phyloP scores from a whole-genome alignment of 768 basidiomycete species.

The Lyophyllum shimeji region DNA sequence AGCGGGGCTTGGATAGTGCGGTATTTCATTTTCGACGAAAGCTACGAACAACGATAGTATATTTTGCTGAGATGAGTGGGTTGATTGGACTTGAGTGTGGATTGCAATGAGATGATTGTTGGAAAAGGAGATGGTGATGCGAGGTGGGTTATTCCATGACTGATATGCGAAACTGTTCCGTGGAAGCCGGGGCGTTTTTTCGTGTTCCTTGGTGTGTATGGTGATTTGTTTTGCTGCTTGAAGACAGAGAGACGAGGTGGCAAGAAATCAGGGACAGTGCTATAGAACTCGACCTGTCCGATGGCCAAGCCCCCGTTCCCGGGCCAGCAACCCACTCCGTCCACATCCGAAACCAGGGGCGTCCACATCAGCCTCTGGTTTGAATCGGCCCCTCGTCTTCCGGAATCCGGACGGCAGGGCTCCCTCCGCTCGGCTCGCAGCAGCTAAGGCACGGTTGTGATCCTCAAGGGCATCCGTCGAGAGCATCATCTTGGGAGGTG shows the following conservation, averaged over 20 bases:
- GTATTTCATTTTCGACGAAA: constrained; percentile 13
- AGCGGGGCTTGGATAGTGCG: background rate
- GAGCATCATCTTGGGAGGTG: constrained; percentile 48
- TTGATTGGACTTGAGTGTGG: background rate
- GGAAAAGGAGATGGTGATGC: constrained; percentile 5
- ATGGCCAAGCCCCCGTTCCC: constrained; percentile 30
- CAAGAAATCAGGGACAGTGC: background rate
- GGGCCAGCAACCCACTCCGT: constrained; percentile 58
- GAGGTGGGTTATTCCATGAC: constrained; percentile 4
- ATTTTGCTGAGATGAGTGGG: constrained; percentile 18
- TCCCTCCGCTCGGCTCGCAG: constrained; percentile 23
- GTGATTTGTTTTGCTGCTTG: constrained; percentile 4
- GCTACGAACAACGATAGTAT: constrained; percentile 15
- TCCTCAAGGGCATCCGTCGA: constrained; percentile 30
- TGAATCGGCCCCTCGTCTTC: constrained; percentile 51
- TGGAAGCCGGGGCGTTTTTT: constrained; percentile 3
- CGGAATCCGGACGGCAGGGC: constrained; percentile 23
- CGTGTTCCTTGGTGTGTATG: constrained; percentile 3
- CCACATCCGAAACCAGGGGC: constrained; percentile 66
- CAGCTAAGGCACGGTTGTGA: constrained; percentile 23
- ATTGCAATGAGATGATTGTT: background rate
- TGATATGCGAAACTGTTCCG: constrained; percentile 10
- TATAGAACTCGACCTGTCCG: constrained; percentile 17
- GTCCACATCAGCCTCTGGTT: constrained; percentile 46
- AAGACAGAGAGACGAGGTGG: constrained; percentile 4